Base-by-base conservation (phyloP, 176 grass and related monocot species). In the Chloris gayana region DNA sequence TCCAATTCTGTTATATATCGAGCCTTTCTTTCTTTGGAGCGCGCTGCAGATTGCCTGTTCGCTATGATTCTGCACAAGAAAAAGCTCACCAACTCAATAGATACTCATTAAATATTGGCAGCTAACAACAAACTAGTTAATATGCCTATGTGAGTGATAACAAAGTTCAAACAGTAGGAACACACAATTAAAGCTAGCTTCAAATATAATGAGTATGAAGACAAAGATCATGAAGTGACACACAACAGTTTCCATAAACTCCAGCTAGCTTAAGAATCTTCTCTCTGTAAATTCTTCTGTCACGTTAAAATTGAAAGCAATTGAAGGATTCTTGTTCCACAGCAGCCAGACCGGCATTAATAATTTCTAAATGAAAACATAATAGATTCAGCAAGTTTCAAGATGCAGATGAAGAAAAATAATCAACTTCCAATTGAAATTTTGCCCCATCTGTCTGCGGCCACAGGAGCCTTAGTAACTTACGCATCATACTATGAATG, bases 1-100 rank as follows among this genome's bases (percentile, higher is more conserved):
- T 98, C 95, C 60, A 98, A 74, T 79, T 98, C 92, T 80, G 69
- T 84, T 77, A 98, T 92, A 91, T 98, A 98, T 80, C 95, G 77
- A 79, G 86, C 87, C 75, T 91, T 94, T 83, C 90, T 91, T 88
- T 98, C 95, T 77, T 98, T 98, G 56, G 95, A 98, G 26, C 95
- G 92, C 31, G 95, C 87, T 74, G 95, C 92, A 72, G 95, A 98
- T 44, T 94, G 88, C n/a, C 95, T 89, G 78, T 98, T 98, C 19
- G 95, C 95, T 74, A 98, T 37, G 77, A 98, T 92, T 92, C 92
- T 98, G 86, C 67, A 87, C 39, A 33, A 79, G 71, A 70, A 3
- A 27, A 82, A 82, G 32, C 60, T 39, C 64, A 25, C 35, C 19
- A 81, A 78, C 67, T 81, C 76, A 59, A 72, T 67, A 57, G 21